Conservation (phyloP, 73 alveolate genomes). For the Stentor coeruleus region DNA sequence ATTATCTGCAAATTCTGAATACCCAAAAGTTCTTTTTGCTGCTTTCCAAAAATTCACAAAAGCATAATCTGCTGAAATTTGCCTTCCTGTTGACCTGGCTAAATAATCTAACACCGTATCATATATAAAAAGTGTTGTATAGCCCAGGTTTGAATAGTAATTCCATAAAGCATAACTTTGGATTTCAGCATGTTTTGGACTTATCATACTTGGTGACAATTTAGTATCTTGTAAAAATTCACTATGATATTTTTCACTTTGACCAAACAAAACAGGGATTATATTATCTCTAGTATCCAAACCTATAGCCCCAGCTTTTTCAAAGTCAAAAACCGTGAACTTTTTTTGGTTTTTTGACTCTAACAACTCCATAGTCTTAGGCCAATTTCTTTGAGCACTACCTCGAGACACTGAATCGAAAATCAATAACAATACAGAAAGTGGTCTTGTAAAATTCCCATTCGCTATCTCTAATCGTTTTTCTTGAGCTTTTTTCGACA, state of each 20-base stretch:
- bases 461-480: too few relatives aligned
- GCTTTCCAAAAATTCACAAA: background rate
- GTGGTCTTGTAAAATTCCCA: too few relatives aligned
- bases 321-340: background rate
- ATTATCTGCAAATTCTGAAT: background rate
- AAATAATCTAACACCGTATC: constrained; percentile 10
- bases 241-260: background rate
- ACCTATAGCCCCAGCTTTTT: background rate
- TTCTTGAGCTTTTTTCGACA: too few relatives aligned
- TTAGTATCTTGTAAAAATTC: background rate
- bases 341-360: background rate
- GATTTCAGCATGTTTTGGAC: background rate
- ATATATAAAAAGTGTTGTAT: background rate
- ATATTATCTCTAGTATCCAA: background rate
- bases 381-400: background rate
- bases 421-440: background rate
- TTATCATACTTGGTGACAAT: too few relatives aligned
- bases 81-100: background rate
- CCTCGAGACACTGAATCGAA: constrained; percentile 22
- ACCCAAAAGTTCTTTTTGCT: background rate
- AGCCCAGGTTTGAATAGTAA: background rate
- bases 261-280: background rate
- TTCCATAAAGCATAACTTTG: background rate
- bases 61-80: constrained; percentile 6
- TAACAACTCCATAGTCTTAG: background rate